These are phyloP conservation scores for Lophium mytilinum DNA, from an alignment of 495 filamentous ascomycete genomes.

Conservation along the genomic window DNA sequence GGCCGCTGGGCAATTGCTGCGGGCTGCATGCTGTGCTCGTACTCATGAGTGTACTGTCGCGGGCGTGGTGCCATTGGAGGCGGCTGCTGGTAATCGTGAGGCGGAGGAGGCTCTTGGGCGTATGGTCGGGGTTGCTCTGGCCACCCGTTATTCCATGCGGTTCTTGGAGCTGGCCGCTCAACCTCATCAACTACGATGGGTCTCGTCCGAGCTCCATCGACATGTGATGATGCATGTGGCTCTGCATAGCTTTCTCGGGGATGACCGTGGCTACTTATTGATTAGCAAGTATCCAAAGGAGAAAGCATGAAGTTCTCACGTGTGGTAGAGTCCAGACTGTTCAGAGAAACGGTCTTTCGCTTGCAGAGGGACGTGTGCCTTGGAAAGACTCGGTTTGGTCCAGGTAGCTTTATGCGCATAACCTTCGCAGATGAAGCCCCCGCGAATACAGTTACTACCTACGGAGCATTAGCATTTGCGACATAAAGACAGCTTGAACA, in stretches of 20 bases:
- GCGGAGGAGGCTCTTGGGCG: slow-evolving; percentile 18
- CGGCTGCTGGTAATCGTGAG: slow-evolving; percentile 7
- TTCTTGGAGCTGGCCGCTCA: slow-evolving; percentile 17
- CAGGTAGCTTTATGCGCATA: slow-evolving; percentile 73
- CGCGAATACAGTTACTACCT: slow-evolving; percentile 91
- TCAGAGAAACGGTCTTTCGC: slow-evolving; percentile 63
- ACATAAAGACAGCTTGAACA: neutral
- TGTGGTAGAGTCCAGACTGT: slow-evolving; percentile 16
- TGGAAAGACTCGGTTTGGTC: slow-evolving; percentile 54
- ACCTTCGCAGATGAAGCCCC: slow-evolving; percentile 89
- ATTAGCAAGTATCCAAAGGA: neutral
- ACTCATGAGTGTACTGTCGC: slow-evolving; percentile 5
- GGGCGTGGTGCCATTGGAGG: slow-evolving; percentile 4
- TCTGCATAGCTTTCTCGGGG: slow-evolving; percentile 18
- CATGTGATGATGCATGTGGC: slow-evolving; percentile 1
- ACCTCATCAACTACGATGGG: slow-evolving; percentile 41
- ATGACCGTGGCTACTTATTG: slow-evolving; percentile 10
- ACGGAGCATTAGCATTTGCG: slow-evolving; percentile 1
- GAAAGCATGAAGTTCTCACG: slow-evolving; percentile 1
- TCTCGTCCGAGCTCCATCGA: slow-evolving; percentile 33
- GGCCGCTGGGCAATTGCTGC: neutral
- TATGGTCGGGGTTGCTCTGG: slow-evolving; percentile 23
- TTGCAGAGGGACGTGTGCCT: slow-evolving; percentile 68
- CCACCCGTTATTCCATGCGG: slow-evolving; percentile 8
- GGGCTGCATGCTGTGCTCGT: neutral